Base-by-base conservation (phyloP, 352 stramenopile genomes). In the Globisporangium spinosum region DNA sequence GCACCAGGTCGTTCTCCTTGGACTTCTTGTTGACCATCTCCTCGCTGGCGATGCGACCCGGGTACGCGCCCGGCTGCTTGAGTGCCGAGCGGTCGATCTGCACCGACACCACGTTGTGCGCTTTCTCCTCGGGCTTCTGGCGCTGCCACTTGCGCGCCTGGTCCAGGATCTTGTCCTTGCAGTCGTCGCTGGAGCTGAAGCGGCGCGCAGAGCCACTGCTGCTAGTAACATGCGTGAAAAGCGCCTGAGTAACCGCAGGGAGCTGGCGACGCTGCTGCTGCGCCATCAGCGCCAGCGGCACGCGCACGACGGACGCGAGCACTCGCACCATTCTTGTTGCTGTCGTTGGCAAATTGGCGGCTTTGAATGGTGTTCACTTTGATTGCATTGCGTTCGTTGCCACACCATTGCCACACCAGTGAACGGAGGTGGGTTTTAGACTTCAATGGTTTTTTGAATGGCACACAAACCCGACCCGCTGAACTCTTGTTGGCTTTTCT, bases 1-100 rank as follows among this genome's bases (percentile, higher is more conserved):
- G 82, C 47, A 91, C 83, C 17, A 95, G 73, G 22, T 80, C 65
- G n/a, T 88, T 95, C 62, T 91, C 83, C 51, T 82, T 78, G 12
- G 73, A 77, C 72, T 93, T 93, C 58, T 69, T 70, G 29, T 65
- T 56, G 10, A 69, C 65, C 22, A 70, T 62, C 23, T 78, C 69
- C 9, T 74, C 72, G 20, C 74, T 67, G 15, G 67, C 29, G 4
- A 78, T 70, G n/a, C 70, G 65, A 17, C 65, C 58, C 15, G 72
- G 59, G 15, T 68, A 73, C 17, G 47, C 59, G 57, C 77, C 65
- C 3, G 85, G 75, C 51, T 81, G 80, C 72, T 91, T 89, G 56
- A 95, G 76, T n/a, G 70, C 78, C 49, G 87, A 95, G 45, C 85
- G 79, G 62, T 95, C 87, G 59, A 95, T 71, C 32, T 80, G 73